phyloP scores from a whole-genome alignment of 1,139 yeast species.

The Debaryomycetaceae sp. region DNA sequence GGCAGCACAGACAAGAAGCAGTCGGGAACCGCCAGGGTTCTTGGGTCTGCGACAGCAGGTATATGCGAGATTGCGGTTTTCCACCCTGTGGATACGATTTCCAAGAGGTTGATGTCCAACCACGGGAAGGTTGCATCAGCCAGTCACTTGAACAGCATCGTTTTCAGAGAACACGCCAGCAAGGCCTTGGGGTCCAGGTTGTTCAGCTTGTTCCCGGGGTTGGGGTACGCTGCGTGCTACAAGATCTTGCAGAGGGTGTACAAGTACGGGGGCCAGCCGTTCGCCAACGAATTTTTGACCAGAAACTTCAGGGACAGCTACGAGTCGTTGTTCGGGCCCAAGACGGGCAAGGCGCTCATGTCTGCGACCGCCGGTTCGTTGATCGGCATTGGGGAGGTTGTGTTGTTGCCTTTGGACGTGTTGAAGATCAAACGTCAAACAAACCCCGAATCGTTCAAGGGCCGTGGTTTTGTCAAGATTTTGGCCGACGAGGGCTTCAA shows the following conservation, averaged over 20 bases:
- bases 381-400: slow-evolving; percentile 97
- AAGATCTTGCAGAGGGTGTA: slow-evolving; percentile 95
- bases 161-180: slow-evolving; percentile 78
- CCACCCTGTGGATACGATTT: slow-evolving; percentile 98
- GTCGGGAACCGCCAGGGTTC: slow-evolving; percentile 83
- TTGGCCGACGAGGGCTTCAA: slow-evolving; percentile 89
- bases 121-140: slow-evolving; percentile 65
- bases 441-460: slow-evolving; percentile 96
- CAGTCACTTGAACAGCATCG: slow-evolving; percentile 73
- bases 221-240: slow-evolving; percentile 97
- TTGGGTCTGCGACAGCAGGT: slow-evolving; percentile 98
- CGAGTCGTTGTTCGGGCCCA: slow-evolving; percentile 79
- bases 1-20: slow-evolving; percentile 70
- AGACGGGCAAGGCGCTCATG: slow-evolving; percentile 93
- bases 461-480: slow-evolving; percentile 90
- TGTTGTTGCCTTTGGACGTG: slow-evolving; percentile 91
- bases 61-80: slow-evolving; percentile 93
- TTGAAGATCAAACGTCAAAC: slow-evolving; percentile 98
- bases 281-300: slow-evolving; percentile 88
- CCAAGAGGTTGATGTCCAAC: slow-evolving; percentile 97
- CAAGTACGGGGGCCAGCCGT: slow-evolving; percentile 99
- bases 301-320: slow-evolving; percentile 67
- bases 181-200: slow-evolving; percentile 69
- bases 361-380: slow-evolving; percentile 97
- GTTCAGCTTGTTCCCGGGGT: slow-evolving; percentile 90